Base-by-base conservation (phyloP, 177 flowering plant species). In the Vitis hybrid region DNA sequence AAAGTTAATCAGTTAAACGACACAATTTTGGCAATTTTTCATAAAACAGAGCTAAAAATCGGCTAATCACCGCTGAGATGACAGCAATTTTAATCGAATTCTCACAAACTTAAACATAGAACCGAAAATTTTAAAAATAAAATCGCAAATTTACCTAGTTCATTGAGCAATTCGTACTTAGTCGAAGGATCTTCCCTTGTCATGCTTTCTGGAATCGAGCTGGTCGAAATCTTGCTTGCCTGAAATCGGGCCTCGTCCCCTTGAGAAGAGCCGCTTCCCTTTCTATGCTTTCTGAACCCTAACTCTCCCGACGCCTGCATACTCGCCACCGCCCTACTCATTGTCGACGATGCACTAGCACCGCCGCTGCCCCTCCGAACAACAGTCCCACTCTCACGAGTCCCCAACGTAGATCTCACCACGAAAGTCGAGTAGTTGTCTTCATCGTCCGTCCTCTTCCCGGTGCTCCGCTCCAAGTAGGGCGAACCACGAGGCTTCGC, bases 81-180 rank as follows among this genome's bases (percentile, higher is more conserved):
- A 33, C 45, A 5, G 5, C 45, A 33, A 6, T 33, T 33, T 6
- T 33, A 33, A 33, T 33, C 45, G 6, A 33, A 33, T 33, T 5
- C 7, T 33, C 7, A 33, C 45, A 39, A 55, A 51, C 49, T 20
- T 26, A 56, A 49, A 12, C 26, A 19, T 10, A 62, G 9, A 26
- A 12, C 19, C 50, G 6, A 13, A 55, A 65, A 49, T 33, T 19
- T 1, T 10, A 5, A 15, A 67, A 51, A 15, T 13, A 49, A 11
- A 26, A 55, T 20, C 6, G 26, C 15, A 29, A 63, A 75, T 88
- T 73, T 74, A 93, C 99, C 99, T 2, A 93, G 88, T 70, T 96
- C 99, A 68, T 92, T 84, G 48, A 93, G 93, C 84, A 96, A 78
- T 62, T 92, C 97, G 67, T 93, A 96, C 87, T 90, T 96, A 3